Base-by-base conservation (phyloP, 2,329 filamentous ascomycete species). In the Tolypocladium nubicola region DNA sequence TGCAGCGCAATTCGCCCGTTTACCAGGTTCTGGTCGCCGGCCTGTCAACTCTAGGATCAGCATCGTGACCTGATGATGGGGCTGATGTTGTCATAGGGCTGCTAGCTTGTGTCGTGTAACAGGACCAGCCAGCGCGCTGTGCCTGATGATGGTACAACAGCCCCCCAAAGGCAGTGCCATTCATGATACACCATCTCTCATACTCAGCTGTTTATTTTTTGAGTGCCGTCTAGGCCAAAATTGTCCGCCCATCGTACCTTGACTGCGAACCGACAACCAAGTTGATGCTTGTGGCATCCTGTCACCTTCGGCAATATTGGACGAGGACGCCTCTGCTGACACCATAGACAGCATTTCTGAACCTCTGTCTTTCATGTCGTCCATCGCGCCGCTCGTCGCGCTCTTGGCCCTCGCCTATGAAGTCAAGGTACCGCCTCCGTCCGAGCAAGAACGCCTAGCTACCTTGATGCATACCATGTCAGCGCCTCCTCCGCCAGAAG, bases 271-370 rank as follows among this genome's bases (percentile, higher is more conserved):
- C 47, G 26, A 50, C 47, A n/a, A 33, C 3, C 21, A 35, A 35
- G 9, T 33, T 50, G 16, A 16, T 33, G 14, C 16, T 30, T 33
- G 87, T 1, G 77, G 76, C 59, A 75, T 21, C 47, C 67, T 62
- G 58, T 60, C 65, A n/a, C 60, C 61, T 33, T 59, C 65, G 35
- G 60, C 62, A 37, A 58, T 61, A 43, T 55, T 59, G 6, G 62
- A 58, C 54, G 61, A 63, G 54, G 57, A 57, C 54, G 61, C 62
- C 55, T 65, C 62, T 54, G 59, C 70, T 56, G 56, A 73, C 59
- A 67, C 57, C 58, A 65, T 72, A 38, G 63, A 58, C 55, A 61
- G 56, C 30, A 60, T 72, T 47, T 72, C 70, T 2, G 66, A 68
- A 1, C 63, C 67, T 53, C 62, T 72, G 52, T 63, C 60, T 5